Base-by-base conservation (phyloP, 805 yeast genomes). In the Yarrowia sp. region DNA sequence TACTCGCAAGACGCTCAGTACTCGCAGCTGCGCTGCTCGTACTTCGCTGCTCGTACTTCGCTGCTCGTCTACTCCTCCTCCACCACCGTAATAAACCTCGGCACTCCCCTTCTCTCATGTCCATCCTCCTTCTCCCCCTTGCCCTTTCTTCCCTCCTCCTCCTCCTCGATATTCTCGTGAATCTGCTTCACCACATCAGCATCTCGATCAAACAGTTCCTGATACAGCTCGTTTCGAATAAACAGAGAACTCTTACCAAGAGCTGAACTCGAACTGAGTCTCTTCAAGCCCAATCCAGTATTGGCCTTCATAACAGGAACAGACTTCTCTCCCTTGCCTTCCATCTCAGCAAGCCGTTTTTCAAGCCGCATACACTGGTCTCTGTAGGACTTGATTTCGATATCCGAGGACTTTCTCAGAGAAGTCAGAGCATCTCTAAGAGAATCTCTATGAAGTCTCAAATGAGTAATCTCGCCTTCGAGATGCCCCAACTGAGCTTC, bases 201-300 rank as follows among this genome's bases (percentile, higher is more conserved):
- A 15, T 48, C 64, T n/a, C 42, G 45, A 13, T 64, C 48, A 43
- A 55, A 64, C n/a, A 58, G 66, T 28, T 42, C 50, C 36, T 57
- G 69, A 22, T 48, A 66, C 17, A 32, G 63, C 38, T 51, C 44
- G 51, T 55, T 65, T 33, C 66, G 39, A 9, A 60, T 17, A 38
- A 36, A 65, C 28, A 41, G 45, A 8, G 66, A 65, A 3, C 53
- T 32, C n/a, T 58, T 58, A 3, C 51, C 51, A 3, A 58, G 51
- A 0, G 64, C 50, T 1, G 64, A 58, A 10, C 41, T 32, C 3
- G 64, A 43, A 8, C 51, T 43, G n/a, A 58, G 43, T 3, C 51
- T 41, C 10, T 44, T 58, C 11, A 58, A 51, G 9, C 64, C 64
- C 22, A 35, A 51, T 8, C 41, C 32, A 2, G 31, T 11, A 4